Evolutionary conservation across 2,329 filamentous ascomycete species (phyloP), one percentile per base, ranked within the genome.

Genomic region (Beauveria varroae): DNA sequence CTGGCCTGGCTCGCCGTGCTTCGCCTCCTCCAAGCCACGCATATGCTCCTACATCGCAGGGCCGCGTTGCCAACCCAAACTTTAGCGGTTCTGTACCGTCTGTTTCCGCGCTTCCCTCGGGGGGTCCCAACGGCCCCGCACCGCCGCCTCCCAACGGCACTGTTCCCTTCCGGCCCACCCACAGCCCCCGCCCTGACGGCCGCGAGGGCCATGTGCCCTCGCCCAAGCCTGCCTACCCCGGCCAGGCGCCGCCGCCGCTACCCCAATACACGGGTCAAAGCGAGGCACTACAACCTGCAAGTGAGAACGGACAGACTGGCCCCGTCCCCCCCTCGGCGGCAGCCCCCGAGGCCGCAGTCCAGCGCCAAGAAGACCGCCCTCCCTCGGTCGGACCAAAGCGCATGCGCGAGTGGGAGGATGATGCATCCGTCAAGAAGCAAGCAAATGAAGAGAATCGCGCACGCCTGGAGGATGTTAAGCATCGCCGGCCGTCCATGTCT

Each of bases 321-420:
- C 82, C 87, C 34, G 83, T 85, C 41, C 86, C 85, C 62, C 76
- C 77, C 24, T 78, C 78, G 57, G 75, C 76, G 4, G 68, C 76
- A 1, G 76, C 80, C 62, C 85, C 88, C 51, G 86, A 88, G 52
- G 88, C 84, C 63, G 83, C 85, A 26, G 80, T 84, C 63, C 88
- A 81, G 61, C 74, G 76, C 59, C 78, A 84, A 63, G 82, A 85
- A 59, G 89, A 96, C 61, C 84, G 92, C n/a, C 90, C 92, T 20
- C 76, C 88, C 1, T 96, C 91, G 43, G 89, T 90, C 12, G 84
- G 84, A 3, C 86, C 88, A 62, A 99, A 99, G 81, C 86, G 95
- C 62, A 83, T 87, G 72, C 87, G 93, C 54, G 95, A 98, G 70
- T 97, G 95, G 93, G 95, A 98, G 67, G 89, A 93, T 41, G 91